These are phyloP conservation scores for Evernia prunastri DNA, from an alignment of 495 filamentous ascomycete genomes.

Conservation along the genomic window DNA sequence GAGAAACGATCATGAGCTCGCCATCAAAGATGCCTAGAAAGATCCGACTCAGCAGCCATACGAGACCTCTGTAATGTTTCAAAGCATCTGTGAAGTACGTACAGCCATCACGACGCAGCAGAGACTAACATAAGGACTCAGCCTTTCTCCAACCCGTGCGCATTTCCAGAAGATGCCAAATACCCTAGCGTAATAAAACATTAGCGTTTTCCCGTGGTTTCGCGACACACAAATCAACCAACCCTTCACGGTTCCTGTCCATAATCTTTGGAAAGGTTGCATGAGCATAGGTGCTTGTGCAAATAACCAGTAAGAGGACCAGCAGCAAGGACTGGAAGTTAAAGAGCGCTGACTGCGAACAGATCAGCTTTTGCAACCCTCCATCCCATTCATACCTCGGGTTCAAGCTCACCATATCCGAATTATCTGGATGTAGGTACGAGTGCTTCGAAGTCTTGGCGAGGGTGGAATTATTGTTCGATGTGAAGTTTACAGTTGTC, in stretches of 20 bases:
- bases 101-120: slow-evolving; percentile 95
- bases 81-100: slow-evolving; percentile 33
- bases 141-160: slow-evolving; percentile 82
- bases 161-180: slow-evolving; percentile 96
- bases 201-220: neutral
- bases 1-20: slow-evolving; percentile 14
- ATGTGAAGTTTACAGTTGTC: slow-evolving; percentile 1
- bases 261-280: slow-evolving; percentile 85
- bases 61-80: neutral
- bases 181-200: slow-evolving; percentile 42
- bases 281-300: slow-evolving; percentile 89
- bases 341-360: slow-evolving; percentile 83
- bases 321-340: slow-evolving; percentile 94
- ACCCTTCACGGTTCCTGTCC: slow-evolving; percentile 89
- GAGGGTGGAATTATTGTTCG: neutral
- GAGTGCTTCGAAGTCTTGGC: neutral
- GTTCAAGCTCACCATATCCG: slow-evolving; percentile 6
- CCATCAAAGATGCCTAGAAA: slow-evolving; percentile 22
- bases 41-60: neutral
- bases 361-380: slow-evolving; percentile 11
- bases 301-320: slow-evolving; percentile 90
- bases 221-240: slow-evolving; percentile 27
- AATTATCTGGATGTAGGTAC: neutral
- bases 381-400: neutral
- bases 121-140: slow-evolving; percentile 93